Percentiles rank a stretch among this genome's conserved stretches.
These are phyloP conservation scores for Ceratobasidium sp. DNA, from an alignment of 1,284 basidiomycete species.

Conservation along the genomic window DNA sequence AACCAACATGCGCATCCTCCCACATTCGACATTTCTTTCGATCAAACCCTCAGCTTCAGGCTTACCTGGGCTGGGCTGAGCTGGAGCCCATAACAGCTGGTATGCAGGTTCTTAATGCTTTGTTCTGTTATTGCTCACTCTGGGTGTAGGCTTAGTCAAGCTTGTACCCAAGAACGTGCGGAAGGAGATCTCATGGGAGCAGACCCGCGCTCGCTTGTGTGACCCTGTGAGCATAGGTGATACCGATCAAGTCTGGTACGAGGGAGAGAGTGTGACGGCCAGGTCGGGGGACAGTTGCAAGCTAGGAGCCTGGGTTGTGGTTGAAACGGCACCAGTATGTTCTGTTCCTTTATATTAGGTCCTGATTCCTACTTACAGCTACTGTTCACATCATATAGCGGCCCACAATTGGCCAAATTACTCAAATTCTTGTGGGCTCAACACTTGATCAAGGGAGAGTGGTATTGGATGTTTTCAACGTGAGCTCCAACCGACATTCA, in stretches of 20 bases:
- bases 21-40: slow-evolving; percentile 31
- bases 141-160: too few relatives aligned
- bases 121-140: too few relatives aligned
- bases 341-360: not conserved
- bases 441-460: not conserved
- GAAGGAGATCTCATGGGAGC: too few relatives aligned
- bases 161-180: too few relatives aligned
- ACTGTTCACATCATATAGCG: not conserved
- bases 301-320: not conserved
- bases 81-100: too few relatives aligned
- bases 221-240: too few relatives aligned
- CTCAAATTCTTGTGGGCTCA: not conserved
- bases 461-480: not conserved
- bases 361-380: not conserved
- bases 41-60: too few relatives aligned
- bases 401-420: not conserved
- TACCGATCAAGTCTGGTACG: not conserved
- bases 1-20: not conserved
- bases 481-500: not conserved
- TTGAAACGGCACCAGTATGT: not conserved
- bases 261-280: not conserved
- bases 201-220: too few relatives aligned
- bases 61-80: too few relatives aligned
- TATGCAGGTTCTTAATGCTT: too few relatives aligned
- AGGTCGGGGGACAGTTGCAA: not conserved